A percentile compares a stretch with the other conserved stretches of the same genome.
phyloP scores from a whole-genome alignment of 2,329 filamentous ascomycete genomes.

The Pseudocercospora ulei region DNA sequence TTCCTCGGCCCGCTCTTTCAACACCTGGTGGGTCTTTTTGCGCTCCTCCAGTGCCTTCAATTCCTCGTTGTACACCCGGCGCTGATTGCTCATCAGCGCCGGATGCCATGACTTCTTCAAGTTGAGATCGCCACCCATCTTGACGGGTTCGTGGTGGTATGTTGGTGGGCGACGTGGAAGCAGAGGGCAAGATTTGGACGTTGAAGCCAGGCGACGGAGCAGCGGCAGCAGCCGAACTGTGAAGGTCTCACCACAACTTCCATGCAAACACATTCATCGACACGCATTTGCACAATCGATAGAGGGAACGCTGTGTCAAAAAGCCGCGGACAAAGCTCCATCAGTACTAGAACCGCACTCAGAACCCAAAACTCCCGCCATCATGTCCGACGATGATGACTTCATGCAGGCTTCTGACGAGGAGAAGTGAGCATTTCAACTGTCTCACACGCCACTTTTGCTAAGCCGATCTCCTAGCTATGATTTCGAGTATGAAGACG shows the following conservation, averaged over 20 bases:
- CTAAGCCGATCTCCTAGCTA: slow-evolving; percentile 47
- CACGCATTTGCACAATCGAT: not conserved
- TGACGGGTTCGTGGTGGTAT: slow-evolving; percentile 35
- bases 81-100: slow-evolving; percentile 79
- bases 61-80: slow-evolving; percentile 81
- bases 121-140: slow-evolving; percentile 91
- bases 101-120: slow-evolving; percentile 91
- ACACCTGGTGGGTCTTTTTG: slow-evolving; percentile 81
- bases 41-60: slow-evolving; percentile 87
- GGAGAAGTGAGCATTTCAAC: slow-evolving; percentile 54
- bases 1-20: slow-evolving; percentile 90
- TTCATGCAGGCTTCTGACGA: slow-evolving; percentile 90
- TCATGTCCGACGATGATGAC: slow-evolving; percentile 76
- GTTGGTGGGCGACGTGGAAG: slow-evolving; percentile 4
- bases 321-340: not conserved
- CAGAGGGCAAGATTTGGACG: slow-evolving; percentile 3
- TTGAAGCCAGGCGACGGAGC: slow-evolving; percentile 1
- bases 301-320: not conserved
- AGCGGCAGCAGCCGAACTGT: too few species aligned
- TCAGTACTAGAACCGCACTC: not conserved
- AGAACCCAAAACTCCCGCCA: slow-evolving; percentile 26
- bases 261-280: slow-evolving; percentile 4
- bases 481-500: slow-evolving; percentile 96
- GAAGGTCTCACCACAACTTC: not conserved
- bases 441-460: not conserved